Evolutionary conservation across 306 rosid species (phyloP).

Genomic region (Rosa multiflora): DNA sequence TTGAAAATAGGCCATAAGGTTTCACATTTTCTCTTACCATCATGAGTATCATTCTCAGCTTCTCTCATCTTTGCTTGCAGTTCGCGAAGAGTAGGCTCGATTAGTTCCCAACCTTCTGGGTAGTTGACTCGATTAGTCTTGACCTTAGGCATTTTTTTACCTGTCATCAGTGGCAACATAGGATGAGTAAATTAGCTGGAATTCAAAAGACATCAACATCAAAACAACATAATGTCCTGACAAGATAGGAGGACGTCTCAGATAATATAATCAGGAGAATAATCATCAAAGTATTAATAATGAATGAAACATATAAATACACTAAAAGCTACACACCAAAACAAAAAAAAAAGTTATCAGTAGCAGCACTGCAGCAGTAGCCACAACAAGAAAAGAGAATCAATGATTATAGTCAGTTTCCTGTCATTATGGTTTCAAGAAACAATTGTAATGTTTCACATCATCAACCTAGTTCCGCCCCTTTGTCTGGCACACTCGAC

Average conservation of each 20-base stretch:
- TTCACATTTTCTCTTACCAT: conserved; percentile 53
- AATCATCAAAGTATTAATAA: background rate
- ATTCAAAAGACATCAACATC: background rate
- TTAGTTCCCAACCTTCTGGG: conserved; percentile 92
- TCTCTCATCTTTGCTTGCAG: conserved; percentile 97
- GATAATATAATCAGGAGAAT: background rate
- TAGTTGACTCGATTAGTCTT: conserved; percentile 81
- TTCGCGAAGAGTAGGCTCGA: conserved; percentile 84
- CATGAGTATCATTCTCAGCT: conserved; percentile 51
- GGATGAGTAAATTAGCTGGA: conserved; percentile 4
- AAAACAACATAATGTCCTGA: background rate
- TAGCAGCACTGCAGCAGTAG: background rate
- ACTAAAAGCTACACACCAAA: background rate
- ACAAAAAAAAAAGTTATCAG: background rate
- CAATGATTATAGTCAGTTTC: background rate
- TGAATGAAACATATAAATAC: background rate
- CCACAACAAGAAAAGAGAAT: background rate
- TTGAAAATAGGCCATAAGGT: conserved; percentile 53
- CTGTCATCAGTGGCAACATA: conserved; percentile 28
- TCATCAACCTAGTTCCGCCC: background rate
- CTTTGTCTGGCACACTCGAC: background rate
- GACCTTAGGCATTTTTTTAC: conserved; percentile 69
- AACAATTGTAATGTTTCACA: background rate
- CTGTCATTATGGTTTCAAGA: background rate
- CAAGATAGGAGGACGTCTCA: background rate